Conservation (phyloP, 148 eudicot species). For the Rhododendron molle region DNA sequence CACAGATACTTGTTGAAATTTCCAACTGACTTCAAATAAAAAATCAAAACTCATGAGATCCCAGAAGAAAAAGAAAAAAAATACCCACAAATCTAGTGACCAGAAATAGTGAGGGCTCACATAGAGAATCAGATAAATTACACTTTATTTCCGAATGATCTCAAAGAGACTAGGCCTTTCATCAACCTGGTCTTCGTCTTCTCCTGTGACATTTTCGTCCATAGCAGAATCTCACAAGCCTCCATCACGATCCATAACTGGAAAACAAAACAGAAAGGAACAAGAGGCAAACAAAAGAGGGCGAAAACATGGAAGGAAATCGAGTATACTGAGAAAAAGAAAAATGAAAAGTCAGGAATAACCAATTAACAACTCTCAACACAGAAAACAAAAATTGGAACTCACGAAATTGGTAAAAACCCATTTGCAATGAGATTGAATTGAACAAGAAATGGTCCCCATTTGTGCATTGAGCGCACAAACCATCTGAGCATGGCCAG, state of each 20-base stretch:
- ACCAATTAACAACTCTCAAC: not conserved
- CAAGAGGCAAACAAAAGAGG: not conserved
- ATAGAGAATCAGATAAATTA: not conserved
- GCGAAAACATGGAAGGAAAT: not conserved
- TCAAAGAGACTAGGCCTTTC: not conserved
- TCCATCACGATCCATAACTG: not conserved
- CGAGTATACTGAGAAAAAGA: too few relatives aligned
- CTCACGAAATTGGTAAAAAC: not conserved
- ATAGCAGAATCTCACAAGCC: not conserved
- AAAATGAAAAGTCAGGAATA: too few relatives aligned
- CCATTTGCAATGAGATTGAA: not conserved
- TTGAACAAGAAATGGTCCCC: not conserved
- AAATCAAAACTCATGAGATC: not conserved
- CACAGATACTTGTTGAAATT: not conserved
- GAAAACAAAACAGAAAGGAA: not conserved
- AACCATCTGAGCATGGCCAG: not conserved
- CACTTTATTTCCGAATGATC: too few relatives aligned
- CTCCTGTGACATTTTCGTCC: not conserved
- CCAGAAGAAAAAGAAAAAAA: not conserved
- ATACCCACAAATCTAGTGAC: not conserved
- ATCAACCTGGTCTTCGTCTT: conserved; percentile 2
- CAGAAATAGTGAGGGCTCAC: not conserved
- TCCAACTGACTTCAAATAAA: not conserved
- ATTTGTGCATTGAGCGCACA: not conserved
- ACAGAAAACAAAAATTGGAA: not conserved